These are phyloP conservation scores for Annulohypoxylon maeteangense DNA, from an alignment of 495 filamentous ascomycete genomes.

Conservation along the genomic window DNA sequence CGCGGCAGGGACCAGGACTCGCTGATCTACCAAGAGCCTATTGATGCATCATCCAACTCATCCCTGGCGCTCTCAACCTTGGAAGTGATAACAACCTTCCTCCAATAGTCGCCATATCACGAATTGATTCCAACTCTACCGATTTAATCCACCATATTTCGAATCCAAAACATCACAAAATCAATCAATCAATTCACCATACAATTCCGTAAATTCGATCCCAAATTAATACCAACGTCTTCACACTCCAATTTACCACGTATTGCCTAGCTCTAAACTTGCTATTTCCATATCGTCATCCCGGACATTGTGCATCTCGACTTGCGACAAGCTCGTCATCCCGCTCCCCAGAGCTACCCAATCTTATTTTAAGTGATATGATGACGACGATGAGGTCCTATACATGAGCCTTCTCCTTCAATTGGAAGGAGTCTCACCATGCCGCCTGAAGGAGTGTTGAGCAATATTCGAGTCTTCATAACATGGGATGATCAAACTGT, in stretches of 20 bases:
- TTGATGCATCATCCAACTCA: conserved; percentile 32
- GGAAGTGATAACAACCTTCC: conserved; percentile 32
- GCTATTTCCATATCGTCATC: conserved; percentile 21
- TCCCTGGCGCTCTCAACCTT: conserved; percentile 23
- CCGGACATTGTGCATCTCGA: conserved; percentile 9
- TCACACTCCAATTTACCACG: conserved; percentile 3
- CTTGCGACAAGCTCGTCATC: not conserved
- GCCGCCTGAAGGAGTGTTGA: conserved; percentile 56
- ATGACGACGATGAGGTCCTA: conserved; percentile 35
- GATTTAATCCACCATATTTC: conserved; percentile 7
- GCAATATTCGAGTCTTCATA: conserved; percentile 92
- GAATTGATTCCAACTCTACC: conserved; percentile 23
- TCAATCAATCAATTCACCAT: not conserved
- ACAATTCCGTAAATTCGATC: conserved; percentile 2
- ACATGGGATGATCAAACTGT: conserved; percentile 90
- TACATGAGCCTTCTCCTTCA: conserved; percentile 48
- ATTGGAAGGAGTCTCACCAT: conserved; percentile 51
- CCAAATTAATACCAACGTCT: conserved; percentile 15
- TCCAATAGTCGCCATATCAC: conserved; percentile 23
- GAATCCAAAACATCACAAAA: not conserved
- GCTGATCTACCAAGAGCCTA: conserved; percentile 26
- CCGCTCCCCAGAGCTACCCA: conserved; percentile 13
- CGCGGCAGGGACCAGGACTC: not conserved
- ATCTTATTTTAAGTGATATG: conserved; percentile 12
- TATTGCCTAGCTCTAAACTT: conserved; percentile 8